Conservation (phyloP, 768 basidiomycete species). For the Galerina marginata region DNA sequence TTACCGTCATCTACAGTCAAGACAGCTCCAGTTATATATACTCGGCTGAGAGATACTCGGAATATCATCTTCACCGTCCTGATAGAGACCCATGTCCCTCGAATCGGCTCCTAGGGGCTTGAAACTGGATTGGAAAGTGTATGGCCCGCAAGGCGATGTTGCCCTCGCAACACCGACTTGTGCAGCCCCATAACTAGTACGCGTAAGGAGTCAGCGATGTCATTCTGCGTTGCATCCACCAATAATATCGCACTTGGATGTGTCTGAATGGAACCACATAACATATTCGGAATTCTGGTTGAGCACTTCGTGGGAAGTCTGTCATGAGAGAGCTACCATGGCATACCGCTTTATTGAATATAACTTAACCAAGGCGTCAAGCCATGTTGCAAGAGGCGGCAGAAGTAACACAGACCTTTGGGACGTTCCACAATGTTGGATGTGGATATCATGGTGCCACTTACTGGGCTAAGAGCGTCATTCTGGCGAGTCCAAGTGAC, state of each 20-base stretch:
- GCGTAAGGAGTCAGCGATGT: neutral
- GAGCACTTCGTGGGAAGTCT: neutral
- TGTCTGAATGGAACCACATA: constrained; percentile 76
- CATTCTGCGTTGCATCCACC: neutral
- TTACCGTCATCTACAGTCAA: constrained; percentile 45
- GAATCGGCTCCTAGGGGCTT: constrained; percentile 64
- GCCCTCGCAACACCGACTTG: constrained; percentile 67
- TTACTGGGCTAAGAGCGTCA: constrained; percentile 59
- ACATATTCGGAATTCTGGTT: constrained; percentile 65
- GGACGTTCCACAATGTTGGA: constrained; percentile 66
- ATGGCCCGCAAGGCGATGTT: constrained; percentile 64
- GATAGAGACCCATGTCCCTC: constrained; percentile 62
- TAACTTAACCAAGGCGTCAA: constrained; percentile 36
- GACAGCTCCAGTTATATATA: neutral
- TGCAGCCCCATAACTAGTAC: constrained; percentile 62
- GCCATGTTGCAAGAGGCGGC: neutral
- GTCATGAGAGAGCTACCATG: neutral
- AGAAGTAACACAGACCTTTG: constrained; percentile 46
- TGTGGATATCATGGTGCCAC: constrained; percentile 60
- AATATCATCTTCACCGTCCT: constrained; percentile 49
- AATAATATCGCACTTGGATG: constrained; percentile 48
- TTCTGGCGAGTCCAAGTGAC: constrained; percentile 61
- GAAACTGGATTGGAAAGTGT: constrained; percentile 58
- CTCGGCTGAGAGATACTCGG: neutral
- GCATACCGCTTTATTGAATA: constrained; percentile 56